These are phyloP conservation scores for Mangifera indica DNA, from an alignment of 345 rosid species.

Conservation along the genomic window DNA sequence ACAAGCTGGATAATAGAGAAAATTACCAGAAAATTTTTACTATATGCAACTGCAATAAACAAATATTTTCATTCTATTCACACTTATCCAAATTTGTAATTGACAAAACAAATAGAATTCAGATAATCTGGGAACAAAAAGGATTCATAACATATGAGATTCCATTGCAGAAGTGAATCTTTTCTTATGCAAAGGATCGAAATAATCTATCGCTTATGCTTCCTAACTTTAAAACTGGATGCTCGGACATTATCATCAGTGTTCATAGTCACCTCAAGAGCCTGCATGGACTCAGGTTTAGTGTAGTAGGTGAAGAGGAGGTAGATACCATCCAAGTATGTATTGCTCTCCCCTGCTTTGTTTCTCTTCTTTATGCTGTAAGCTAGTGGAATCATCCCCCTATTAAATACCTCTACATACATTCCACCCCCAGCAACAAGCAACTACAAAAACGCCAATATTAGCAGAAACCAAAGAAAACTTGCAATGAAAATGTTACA, in stretches of 20 bases:
- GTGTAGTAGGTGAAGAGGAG: conserved; percentile 91
- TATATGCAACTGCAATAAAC: conserved; percentile 2
- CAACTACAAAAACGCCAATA: conserved; percentile 43
- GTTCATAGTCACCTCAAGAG: conserved; percentile 49
- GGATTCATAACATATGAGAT: conserved; percentile 15
- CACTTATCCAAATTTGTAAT: conserved; percentile 15
- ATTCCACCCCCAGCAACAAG: conserved; percentile 98
- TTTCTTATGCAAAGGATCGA: conserved; percentile 6
- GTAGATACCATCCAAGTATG: conserved; percentile 84
- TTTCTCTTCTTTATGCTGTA: conserved; percentile 85
- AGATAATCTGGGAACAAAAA: background rate
- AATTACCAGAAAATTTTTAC: background rate
- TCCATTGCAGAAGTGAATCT: conserved; percentile 7
- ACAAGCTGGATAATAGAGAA: background rate
- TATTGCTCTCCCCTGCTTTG: conserved; percentile 80
- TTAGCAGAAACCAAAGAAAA: conserved; percentile 1
- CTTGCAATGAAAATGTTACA: background rate
- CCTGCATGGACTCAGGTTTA: conserved; percentile 65
- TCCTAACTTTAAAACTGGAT: conserved; percentile 63
- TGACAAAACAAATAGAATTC: conserved; percentile 21
- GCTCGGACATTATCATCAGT: conserved; percentile 74
- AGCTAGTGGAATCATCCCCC: conserved; percentile 90
- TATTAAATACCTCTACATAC: conserved; percentile 92
- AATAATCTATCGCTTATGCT: conserved; percentile 55
- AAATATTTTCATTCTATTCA: conserved; percentile 11